Conservation (phyloP, 192 early-diverging fungal species). For the Phlyctochytrium arcticum region DNA sequence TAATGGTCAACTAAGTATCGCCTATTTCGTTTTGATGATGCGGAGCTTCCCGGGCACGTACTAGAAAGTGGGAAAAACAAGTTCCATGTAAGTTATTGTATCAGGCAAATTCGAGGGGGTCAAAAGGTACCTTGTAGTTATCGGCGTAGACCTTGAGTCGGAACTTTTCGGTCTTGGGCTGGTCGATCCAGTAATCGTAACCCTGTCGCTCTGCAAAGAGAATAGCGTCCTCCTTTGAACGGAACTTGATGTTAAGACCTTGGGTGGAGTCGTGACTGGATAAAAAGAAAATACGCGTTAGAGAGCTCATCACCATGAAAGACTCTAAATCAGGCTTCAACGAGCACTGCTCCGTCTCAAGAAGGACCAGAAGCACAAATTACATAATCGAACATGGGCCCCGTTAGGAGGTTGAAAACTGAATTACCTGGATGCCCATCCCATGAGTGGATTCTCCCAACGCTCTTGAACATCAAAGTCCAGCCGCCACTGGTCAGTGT, state of each 20-base stretch:
- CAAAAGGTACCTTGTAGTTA: slow-evolving; percentile 69
- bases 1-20: too few species aligned
- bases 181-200: slow-evolving; percentile 88
- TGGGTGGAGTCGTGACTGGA: slow-evolving; percentile 77
- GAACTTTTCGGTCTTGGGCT: slow-evolving; percentile 77
- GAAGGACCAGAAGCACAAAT: too few species aligned
- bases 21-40: slow-evolving; percentile 80
- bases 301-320: not conserved
- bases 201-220: slow-evolving; percentile 95
- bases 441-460: slow-evolving; percentile 93
- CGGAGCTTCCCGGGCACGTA: slow-evolving; percentile 75
- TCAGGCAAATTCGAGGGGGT: not conserved
- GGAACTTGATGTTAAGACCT: slow-evolving; percentile 78
- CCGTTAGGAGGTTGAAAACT: not conserved
- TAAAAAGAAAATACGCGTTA: too few species aligned
- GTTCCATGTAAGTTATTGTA: not conserved
- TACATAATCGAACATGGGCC: too few species aligned
- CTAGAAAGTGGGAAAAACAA: slow-evolving; percentile 21
- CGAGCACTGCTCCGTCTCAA: too few species aligned
- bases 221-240: slow-evolving; percentile 81
- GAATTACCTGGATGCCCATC: slow-evolving; percentile 81
- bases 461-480: slow-evolving; percentile 87
- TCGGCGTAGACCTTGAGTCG: slow-evolving; percentile 83
- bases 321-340: too few species aligned
- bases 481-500: slow-evolving; percentile 78